Conservation (phyloP, 2,329 filamentous ascomycete genomes). For the Neoarthrinium moseri region DNA sequence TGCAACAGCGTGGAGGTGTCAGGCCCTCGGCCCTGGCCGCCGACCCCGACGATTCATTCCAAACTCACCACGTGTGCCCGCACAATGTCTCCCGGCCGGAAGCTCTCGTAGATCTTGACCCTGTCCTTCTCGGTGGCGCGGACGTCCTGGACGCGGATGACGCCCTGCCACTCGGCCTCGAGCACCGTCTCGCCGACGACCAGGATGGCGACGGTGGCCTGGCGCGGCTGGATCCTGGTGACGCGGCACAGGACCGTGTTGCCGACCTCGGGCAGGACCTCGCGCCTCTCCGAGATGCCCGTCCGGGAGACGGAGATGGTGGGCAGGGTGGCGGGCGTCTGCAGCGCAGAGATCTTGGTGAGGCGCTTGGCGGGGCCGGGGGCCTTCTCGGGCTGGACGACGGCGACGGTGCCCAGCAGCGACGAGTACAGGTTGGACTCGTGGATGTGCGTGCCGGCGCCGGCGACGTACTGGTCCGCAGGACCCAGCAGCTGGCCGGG, state of each 20-base stretch:
- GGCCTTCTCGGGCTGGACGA: conserved; percentile 46
- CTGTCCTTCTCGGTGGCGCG: conserved; percentile 94
- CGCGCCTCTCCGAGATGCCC: conserved; percentile 49
- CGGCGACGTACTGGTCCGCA: conserved; percentile 64
- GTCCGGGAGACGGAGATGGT: conserved; percentile 56
- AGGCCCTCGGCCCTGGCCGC: background rate
- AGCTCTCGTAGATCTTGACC: conserved; percentile 86
- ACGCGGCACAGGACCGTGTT: conserved; percentile 82
- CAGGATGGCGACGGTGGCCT: conserved; percentile 83
- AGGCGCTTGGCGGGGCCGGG: conserved; percentile 57
- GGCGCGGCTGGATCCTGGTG: conserved; percentile 78
- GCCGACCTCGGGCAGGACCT: conserved; percentile 78
- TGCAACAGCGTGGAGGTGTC: too few relatives aligned
- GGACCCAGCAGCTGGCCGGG: conserved; percentile 81
- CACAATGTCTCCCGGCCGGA: conserved; percentile 90
- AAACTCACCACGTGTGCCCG: conserved; percentile 73
- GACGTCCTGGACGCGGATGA: conserved; percentile 88
- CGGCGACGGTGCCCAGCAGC: conserved; percentile 69
- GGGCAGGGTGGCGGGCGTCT: conserved; percentile 40
- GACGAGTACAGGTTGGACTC: conserved; percentile 76
- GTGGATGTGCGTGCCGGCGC: conserved; percentile 82
- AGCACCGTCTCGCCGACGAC: conserved; percentile 73
- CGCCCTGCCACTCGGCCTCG: conserved; percentile 78
- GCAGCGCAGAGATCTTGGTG: conserved; percentile 52
- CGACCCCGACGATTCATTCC: background rate